phyloP scores from a whole-genome alignment of 192 early-diverging fungal genomes.

The Lunasporangiospora selenospora region DNA sequence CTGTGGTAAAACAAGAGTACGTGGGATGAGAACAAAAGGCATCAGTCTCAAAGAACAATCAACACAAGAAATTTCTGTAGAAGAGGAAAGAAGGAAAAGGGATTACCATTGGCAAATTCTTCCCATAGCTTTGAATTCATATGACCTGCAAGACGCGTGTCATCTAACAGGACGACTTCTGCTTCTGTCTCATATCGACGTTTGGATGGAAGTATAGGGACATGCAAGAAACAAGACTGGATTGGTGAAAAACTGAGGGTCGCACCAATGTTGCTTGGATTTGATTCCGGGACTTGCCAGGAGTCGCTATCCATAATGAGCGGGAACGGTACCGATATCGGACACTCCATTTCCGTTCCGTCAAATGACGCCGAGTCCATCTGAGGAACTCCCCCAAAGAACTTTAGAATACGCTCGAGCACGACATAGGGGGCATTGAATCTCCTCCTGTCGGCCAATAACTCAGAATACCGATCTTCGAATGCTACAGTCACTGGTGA shows the following conservation, averaged over 20 bases:
- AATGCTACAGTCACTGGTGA: slow-evolving; percentile 1
- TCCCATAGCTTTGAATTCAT: slow-evolving; percentile 39
- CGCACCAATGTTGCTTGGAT: neutral
- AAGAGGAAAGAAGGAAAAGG: too few relatives aligned
- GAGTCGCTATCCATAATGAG: slow-evolving; percentile 44
- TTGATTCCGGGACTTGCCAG: slow-evolving; percentile 3
- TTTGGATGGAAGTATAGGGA: slow-evolving; percentile 37
- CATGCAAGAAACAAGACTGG: slow-evolving; percentile 39
- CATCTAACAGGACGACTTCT: slow-evolving; percentile 32
- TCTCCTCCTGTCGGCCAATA: slow-evolving; percentile 23
- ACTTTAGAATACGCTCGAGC: slow-evolving; percentile 15
- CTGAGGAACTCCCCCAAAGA: slow-evolving; percentile 29
- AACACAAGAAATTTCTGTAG: too few relatives aligned
- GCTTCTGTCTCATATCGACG: slow-evolving; percentile 35
- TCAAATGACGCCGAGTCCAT: slow-evolving; percentile 37
- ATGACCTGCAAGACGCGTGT: slow-evolving; percentile 27
- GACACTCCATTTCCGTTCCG: slow-evolving; percentile 7
- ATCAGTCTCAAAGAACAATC: too few relatives aligned
- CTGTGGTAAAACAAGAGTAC: slow-evolving; percentile 1
- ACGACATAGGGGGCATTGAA: slow-evolving; percentile 29
- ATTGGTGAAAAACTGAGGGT: slow-evolving; percentile 8
- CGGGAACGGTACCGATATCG: slow-evolving; percentile 31
- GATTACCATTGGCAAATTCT: slow-evolving; percentile 33
- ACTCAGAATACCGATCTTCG: slow-evolving; percentile 1
- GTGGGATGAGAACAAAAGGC: too few relatives aligned